Base-by-base conservation (phyloP, 768 basidiomycete species). In the Lactarius tabidus region DNA sequence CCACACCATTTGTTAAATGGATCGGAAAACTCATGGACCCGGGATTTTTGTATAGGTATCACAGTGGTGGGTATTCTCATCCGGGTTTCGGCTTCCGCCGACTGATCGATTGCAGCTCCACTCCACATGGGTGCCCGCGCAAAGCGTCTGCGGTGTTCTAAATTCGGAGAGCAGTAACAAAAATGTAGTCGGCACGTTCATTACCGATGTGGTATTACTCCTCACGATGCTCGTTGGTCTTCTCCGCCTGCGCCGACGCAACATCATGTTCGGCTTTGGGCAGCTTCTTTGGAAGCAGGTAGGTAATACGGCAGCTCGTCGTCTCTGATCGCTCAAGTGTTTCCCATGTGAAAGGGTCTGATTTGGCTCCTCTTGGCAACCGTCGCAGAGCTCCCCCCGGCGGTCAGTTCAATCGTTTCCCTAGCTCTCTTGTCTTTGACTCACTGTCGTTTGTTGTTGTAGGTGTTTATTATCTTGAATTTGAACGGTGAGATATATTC, bases 221-320 rank as follows among this genome's bases (percentile, higher is more conserved):
- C 18, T 38, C 1, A 38, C 39, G n/a, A 60, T 67, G 62, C 36
- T 67, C n/a, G 35, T 41, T 36, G 63, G 63, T n/a, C 38, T 67
- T 33, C 35, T 67, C 18, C 41, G 43, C 39, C 8, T 62, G 15
- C 65, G 57, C n/a, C 39, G 5, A 14, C 6, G 8, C 3, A 39
- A 41, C 23, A n/a, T 20, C 33, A n/a, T 8, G 23, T 14, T 35
- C 23, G 56, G 63, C 3, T 26, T 67, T 6, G 29, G 54, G 28
- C 28, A 17, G 6, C 15, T 64, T 28, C 57, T 67, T 5, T 64
- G 35, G 52, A 64, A 17, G 36, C 66, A 64, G 58, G 66, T 64
- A 28, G 48, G 48, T 51, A 14, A 2, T 26, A 14, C 23, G 48
- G 14, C n/a, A 6, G 26, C 48, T 51, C 14, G 5, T n/a, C 23